Evolutionary conservation across 1,139 yeast species (phyloP), one percentile per base, ranked within the genome.

Genomic region (Taphrina communis): DNA sequence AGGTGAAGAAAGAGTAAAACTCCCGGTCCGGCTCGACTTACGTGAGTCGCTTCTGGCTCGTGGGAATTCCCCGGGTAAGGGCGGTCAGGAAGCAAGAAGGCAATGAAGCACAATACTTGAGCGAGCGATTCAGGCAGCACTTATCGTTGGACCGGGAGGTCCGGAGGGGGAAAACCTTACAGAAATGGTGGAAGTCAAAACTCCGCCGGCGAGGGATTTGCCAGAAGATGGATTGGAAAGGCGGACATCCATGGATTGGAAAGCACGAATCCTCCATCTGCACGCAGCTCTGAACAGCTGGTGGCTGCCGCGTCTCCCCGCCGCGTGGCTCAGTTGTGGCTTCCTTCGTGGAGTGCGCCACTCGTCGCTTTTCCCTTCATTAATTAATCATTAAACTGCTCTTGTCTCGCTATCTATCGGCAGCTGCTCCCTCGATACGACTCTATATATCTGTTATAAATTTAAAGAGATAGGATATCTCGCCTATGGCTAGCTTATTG

Each of bases 221-320:
- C 31, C 31, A 25, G 31, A 25, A 25, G 31, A 4, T 25, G 31
- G 31, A 25, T 2, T 25, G 31, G 31, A 25, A 25, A 25, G 31
- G 31, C 31, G 31, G 4, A 25, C 31, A 25, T 17, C 17, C 17
- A 17, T 17, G 17, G 17, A 17, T 25, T 25, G 31, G 31, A 25
- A 25, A 25, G 4, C 4, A 25, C 31, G 4, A 25, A 25, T 25
- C 31, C 31, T 25, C 31, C 48, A 44, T 44, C 48, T 44, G 48
- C 48, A 44, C 48, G 31, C 31, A 25, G 31, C 31, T 25, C 48
- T 44, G 48, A 44, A 44, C 48, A 44, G 48, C 48, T 44, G 48
- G 48, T 44, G 48, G 48, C 48, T 44, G 8, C 48, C 31, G 31
- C 4, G 4, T 4, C 31, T 25, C 31, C 31, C 42, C 42, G 42